Evolutionary conservation across 257 asterid genomes (phyloP).

Genomic region (Nicotiana benthamiana): DNA sequence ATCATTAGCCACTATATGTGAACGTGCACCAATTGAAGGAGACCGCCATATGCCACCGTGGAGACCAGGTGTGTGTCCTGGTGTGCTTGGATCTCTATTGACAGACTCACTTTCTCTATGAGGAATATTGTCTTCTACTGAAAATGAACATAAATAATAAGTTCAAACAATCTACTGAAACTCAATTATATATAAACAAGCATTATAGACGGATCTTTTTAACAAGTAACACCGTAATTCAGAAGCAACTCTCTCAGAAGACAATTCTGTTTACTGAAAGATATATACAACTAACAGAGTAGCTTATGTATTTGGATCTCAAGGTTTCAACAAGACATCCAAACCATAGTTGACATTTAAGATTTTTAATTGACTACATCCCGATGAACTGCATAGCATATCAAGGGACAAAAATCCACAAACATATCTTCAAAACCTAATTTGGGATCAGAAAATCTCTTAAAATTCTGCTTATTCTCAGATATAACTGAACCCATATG

Average conservation of each 20-base stretch:
- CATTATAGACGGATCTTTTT: neutral
- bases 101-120: conserved; percentile 25
- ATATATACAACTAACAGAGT: neutral
- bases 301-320: neutral
- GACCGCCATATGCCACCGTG: conserved; percentile 58
- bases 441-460: conserved; percentile 34
- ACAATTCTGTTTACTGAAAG: neutral
- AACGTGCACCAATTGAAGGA: conserved; percentile 53
- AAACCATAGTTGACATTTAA: neutral
- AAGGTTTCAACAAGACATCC: neutral
- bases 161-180: neutral
- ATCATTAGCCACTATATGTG: conserved; percentile 36
- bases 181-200: neutral
- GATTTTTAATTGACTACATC: conserved; percentile 1
- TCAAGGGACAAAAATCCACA: neutral
- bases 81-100: conserved; percentile 27
- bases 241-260: neutral
- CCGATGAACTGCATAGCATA: neutral
- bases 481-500: conserved; percentile 24
- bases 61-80: conserved; percentile 31
- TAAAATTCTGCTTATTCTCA: conserved; percentile 30
- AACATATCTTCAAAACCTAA: conserved; percentile 37
- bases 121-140: conserved; percentile 28
- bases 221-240: neutral
- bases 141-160: conserved; percentile 22